Evolutionary conservation across 805 yeast species (phyloP).

Genomic region (Candida pseudofarinosa): DNA sequence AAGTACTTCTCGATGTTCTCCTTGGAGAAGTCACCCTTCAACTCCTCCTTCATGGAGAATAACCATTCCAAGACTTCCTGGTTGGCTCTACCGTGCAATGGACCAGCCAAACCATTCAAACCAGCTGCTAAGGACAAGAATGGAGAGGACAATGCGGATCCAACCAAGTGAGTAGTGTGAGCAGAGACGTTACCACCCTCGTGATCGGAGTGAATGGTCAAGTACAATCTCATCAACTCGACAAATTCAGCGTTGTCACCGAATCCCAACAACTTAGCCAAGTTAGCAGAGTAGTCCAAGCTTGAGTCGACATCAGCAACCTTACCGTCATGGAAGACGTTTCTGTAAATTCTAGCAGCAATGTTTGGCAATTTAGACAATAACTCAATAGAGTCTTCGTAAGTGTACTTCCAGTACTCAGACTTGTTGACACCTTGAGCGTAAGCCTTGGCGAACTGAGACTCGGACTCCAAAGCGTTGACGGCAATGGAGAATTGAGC

Average conservation of each 20-base stretch:
- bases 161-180: conserved; percentile 78
- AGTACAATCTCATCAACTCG: conserved; percentile 67
- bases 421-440: conserved; percentile 64
- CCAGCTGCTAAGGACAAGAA: conserved; percentile 75
- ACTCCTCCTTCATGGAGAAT: conserved; percentile 56
- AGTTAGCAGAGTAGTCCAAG: conserved; percentile 71
- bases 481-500: conserved; percentile 77
- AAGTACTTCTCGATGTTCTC: conserved; percentile 59
- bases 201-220: conserved; percentile 75
- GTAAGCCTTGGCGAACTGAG: conserved; percentile 68
- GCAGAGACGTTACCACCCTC: conserved; percentile 86
- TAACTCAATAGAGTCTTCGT: conserved; percentile 66
- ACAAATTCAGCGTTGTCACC: conserved; percentile 55
- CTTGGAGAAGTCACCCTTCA: conserved; percentile 56
- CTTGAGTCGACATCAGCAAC: conserved; percentile 50
- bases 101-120: conserved; percentile 80
- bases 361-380: conserved; percentile 71
- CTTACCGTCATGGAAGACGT: conserved; percentile 53
- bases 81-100: conserved; percentile 81
- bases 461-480: conserved; percentile 67
- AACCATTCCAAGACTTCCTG: conserved; percentile 81
- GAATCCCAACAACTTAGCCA: conserved; percentile 62
- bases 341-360: conserved; percentile 72
- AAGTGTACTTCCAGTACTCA: conserved; percentile 72
- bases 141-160: conserved; percentile 76